Evolutionary conservation across 1,284 basidiomycete genomes (phyloP).

Genomic region (Cryptococcus sp.): DNA sequence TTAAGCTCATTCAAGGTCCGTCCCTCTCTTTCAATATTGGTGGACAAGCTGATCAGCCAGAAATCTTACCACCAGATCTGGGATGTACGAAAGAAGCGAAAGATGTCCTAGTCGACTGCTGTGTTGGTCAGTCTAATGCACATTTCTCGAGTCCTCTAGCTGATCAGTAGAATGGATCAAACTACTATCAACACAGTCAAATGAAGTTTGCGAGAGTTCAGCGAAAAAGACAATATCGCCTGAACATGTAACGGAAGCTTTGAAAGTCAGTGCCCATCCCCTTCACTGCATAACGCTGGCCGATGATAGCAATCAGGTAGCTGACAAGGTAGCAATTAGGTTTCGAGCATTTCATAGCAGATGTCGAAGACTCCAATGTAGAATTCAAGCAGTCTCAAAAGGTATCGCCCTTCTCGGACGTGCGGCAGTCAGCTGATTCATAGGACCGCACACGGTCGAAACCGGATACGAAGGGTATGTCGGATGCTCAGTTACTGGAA

Average conservation of each 20-base stretch:
- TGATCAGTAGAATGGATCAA: conserved; percentile 86
- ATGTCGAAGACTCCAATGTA: conserved; percentile 92
- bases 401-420: conserved; percentile 11
- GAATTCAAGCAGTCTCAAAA: conserved; percentile 49
- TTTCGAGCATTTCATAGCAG: conserved; percentile 85
- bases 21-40: background rate
- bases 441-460: conserved; percentile 66
- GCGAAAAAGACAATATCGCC: conserved; percentile 99
- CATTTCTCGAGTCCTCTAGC: background rate
- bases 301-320: background rate
- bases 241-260: conserved; percentile 88
- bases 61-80: conserved; percentile 84
- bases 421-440: background rate
- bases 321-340: conserved; percentile 52
- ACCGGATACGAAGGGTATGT: conserved; percentile 83
- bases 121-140: conserved; percentile 87
- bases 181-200: conserved; percentile 93
- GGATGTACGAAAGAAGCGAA: conserved; percentile 91
- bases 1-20: conserved; percentile 90
- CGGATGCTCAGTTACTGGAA: conserved; percentile 80
- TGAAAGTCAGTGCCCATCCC: conserved; percentile 61
- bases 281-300: background rate
- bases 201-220: conserved; percentile 96
- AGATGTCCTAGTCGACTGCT: conserved; percentile 94
- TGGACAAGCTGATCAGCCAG: conserved; percentile 50